Base-by-base conservation (phyloP, 2,329 filamentous ascomycete genomes). In the Penicillium oxalicum region DNA sequence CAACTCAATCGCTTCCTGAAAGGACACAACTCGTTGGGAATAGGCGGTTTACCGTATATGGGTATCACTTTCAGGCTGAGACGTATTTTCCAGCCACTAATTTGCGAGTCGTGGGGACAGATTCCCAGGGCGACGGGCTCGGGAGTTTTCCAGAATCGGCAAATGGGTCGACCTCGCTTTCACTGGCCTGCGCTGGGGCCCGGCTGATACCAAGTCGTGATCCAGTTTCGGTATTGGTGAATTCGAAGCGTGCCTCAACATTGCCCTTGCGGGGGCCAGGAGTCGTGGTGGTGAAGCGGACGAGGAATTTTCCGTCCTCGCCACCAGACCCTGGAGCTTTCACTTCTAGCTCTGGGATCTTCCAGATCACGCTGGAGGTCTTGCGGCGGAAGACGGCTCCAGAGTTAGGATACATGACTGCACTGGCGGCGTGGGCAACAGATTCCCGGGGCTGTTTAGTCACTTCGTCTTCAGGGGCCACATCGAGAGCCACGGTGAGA, bases 241-340 rank as follows among this genome's bases (percentile, higher is more conserved):
- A 73, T 65, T 95, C 90, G 83, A 91, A 96, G 48, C 84, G 77
- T 0, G 88, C 88, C 66, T 98, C 91, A 7, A 94, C 79, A 46
- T 81, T 83, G 0, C 90, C 89, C 4, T 87, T 81, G 54, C 81
- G 82, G 0, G 87, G 83, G 59, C 82, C 82, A 44, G 81, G 77
- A 25, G 81, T 81, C 32, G 91, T 85, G 0, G 87, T 88, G 25
- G 84, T 74, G 58, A 98, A 87, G 3, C 90, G 82, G 50, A 89
- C 93, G 5, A 95, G 83, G 49, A 96, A 81, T 70, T 89, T 91
- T 61, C 86, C 79, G 55, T 81, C 78, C 33, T 73, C 67, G 29
- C 72, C 67, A 32, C 72, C 69, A 43, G 53, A 34, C 5, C 52
- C 51, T 4, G 50, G 44, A 9, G 65, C 58, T 44, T 82, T 82